Evolutionary conservation across 805 yeast genomes (phyloP).

Genomic region (Teunomyces stri): DNA sequence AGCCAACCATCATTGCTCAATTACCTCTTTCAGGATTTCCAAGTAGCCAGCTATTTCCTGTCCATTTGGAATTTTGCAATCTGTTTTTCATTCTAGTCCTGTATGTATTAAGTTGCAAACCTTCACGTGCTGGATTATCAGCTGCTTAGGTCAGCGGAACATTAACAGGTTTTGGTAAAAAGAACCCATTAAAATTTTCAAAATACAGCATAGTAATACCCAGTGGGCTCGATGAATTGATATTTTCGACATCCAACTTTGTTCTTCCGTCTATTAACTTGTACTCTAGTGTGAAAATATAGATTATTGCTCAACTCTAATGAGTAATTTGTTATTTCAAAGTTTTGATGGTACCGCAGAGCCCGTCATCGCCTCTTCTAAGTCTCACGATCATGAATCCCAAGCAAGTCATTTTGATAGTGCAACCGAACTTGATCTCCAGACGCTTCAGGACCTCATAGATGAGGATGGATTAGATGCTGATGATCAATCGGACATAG

Average conservation of each 20-base stretch:
- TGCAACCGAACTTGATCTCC: constrained; percentile 4
- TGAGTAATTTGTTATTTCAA: constrained; percentile 25
- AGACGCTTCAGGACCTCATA: constrained; percentile 8
- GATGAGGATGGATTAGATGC: constrained; percentile 6
- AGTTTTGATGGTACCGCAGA: constrained; percentile 9
- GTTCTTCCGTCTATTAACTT: neutral
- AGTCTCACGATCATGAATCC: constrained; percentile 1
- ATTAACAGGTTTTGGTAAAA: neutral
- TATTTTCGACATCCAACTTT: neutral
- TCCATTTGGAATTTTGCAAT: too few species aligned
- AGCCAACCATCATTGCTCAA: too few species aligned
- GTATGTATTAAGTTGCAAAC: too few species aligned
- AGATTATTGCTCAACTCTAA: constrained; percentile 7
- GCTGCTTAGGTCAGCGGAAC: too few species aligned
- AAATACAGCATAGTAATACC: neutral
- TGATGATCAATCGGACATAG: neutral
- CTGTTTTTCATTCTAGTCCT: too few species aligned
- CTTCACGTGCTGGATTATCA: too few species aligned
- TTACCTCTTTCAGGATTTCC: too few species aligned
- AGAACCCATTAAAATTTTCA: neutral
- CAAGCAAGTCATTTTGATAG: neutral
- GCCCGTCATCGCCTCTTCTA: neutral
- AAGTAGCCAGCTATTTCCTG: too few species aligned
- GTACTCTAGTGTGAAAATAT: neutral
- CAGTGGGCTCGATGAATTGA: neutral